Evolutionary conservation across 768 basidiomycete species (phyloP).

Genomic region (Crucibulum laeve): DNA sequence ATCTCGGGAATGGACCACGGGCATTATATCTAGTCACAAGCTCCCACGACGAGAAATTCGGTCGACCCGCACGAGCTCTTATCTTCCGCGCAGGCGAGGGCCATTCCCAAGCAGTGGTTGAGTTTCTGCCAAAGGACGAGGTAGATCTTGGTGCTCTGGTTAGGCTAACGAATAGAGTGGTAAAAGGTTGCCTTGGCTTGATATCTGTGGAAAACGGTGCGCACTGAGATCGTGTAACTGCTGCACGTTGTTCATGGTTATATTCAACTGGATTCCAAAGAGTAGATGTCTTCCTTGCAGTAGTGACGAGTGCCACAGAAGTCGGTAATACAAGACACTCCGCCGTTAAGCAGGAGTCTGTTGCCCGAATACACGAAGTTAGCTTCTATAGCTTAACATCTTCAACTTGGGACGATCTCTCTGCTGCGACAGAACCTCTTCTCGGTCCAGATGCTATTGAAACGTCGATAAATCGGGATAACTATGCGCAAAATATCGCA

Average conservation of each 20-base stretch:
- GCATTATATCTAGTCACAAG: constrained; percentile 71
- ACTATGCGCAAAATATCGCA: constrained; percentile 36
- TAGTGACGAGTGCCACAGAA: constrained; percentile 73
- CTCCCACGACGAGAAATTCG: constrained; percentile 58
- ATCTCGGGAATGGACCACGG: constrained; percentile 65
- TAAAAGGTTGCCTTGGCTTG: constrained; percentile 83
- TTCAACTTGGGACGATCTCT: constrained; percentile 77
- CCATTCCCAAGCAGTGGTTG: constrained; percentile 72
- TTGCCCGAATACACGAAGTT: constrained; percentile 84
- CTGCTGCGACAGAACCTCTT: constrained; percentile 45
- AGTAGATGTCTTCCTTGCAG: constrained; percentile 80
- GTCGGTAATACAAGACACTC: constrained; percentile 69
- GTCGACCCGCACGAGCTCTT: constrained; percentile 58
- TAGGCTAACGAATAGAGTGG: constrained; percentile 63
- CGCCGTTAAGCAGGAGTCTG: constrained; percentile 53
- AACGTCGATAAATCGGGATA: constrained; percentile 39
- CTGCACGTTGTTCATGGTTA: neutral
- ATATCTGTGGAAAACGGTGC: constrained; percentile 69
- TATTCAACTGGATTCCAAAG: neutral
- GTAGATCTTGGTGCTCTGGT: constrained; percentile 64
- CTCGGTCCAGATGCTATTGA: constrained; percentile 57
- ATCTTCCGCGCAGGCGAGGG: constrained; percentile 64
- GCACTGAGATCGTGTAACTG: constrained; percentile 12
- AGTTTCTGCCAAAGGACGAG: constrained; percentile 73
- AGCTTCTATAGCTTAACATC: constrained; percentile 86